Conservation (phyloP, 768 basidiomycete species). For the Termitomyces sp. region DNA sequence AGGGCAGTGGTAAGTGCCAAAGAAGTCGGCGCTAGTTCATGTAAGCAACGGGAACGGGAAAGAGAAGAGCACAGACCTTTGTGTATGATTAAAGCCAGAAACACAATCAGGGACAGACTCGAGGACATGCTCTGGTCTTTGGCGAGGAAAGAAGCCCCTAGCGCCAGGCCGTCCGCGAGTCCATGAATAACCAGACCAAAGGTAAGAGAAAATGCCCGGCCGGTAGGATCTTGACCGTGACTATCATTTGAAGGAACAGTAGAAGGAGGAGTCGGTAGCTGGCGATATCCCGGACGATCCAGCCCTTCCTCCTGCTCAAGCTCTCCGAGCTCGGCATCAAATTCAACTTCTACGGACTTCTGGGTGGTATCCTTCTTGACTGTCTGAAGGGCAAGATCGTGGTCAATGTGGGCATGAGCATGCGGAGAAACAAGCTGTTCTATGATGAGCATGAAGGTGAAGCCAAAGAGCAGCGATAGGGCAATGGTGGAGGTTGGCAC, state of each 20-base stretch:
- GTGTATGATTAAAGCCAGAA: conserved; percentile 87
- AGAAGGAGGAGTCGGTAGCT: conserved; percentile 11
- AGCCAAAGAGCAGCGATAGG: conserved; percentile 59
- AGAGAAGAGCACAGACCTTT: conserved; percentile 50
- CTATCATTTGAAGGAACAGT: conserved; percentile 13
- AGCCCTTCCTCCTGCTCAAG: conserved; percentile 39
- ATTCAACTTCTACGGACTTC: conserved; percentile 34
- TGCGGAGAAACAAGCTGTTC: conserved; percentile 59
- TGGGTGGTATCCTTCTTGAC: conserved; percentile 11
- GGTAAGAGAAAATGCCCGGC: conserved; percentile 65
- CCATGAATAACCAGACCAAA: conserved; percentile 86
- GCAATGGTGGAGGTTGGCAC: conserved; percentile 54
- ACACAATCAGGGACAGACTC: conserved; percentile 75
- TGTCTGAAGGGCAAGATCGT: conserved; percentile 23
- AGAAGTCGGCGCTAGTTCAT: conserved; percentile 75
- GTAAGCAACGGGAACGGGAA: background rate
- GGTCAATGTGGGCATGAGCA: conserved; percentile 32
- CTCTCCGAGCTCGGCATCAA: conserved; percentile 62
- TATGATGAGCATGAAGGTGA: conserved; percentile 58
- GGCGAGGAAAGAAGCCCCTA: conserved; percentile 71
- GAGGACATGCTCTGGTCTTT: conserved; percentile 26
- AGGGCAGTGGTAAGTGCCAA: conserved; percentile 85
- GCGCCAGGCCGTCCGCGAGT: conserved; percentile 86
- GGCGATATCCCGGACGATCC: conserved; percentile 18
- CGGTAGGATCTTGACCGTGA: conserved; percentile 18